phyloP scores from a whole-genome alignment of 2,329 filamentous ascomycete genomes.

The Penicillium sclerotigenum region DNA sequence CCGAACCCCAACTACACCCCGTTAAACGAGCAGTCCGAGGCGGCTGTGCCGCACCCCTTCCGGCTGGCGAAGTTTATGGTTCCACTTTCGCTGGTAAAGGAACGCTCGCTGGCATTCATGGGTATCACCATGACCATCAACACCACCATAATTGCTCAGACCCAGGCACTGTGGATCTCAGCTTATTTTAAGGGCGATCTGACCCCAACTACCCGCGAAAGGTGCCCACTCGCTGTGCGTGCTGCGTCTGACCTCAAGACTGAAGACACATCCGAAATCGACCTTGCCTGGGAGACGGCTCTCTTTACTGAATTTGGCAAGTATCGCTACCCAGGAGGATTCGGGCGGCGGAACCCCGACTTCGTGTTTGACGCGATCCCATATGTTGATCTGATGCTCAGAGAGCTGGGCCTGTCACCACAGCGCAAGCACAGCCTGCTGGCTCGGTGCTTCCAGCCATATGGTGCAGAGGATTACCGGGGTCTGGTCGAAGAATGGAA shows the following conservation, averaged over 20 bases:
- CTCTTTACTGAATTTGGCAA: conserved; percentile 66
- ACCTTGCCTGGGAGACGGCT: conserved; percentile 55
- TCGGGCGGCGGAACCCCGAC: conserved; percentile 55
- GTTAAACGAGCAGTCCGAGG: conserved; percentile 34
- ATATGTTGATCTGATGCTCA: conserved; percentile 66
- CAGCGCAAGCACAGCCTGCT: conserved; percentile 34
- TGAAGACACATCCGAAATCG: conserved; percentile 15
- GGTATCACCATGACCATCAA: conserved; percentile 49
- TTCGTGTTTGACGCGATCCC: conserved; percentile 74
- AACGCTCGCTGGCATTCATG: conserved; percentile 49
- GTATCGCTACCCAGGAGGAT: conserved; percentile 62
- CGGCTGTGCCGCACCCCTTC: conserved; percentile 45
- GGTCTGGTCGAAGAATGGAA: conserved; percentile 44
- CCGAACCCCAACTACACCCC: conserved; percentile 25
- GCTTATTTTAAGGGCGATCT: conserved; percentile 61
- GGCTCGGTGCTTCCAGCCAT: conserved; percentile 38
- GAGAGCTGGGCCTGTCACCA: conserved; percentile 61
- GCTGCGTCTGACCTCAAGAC: conserved; percentile 13
- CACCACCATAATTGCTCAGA: conserved; percentile 46
- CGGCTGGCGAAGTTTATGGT: conserved; percentile 49
- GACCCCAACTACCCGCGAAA: conserved; percentile 27
- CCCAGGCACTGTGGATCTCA: conserved; percentile 60
- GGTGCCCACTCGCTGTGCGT: conserved; percentile 20
- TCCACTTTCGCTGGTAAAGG: conserved; percentile 40
- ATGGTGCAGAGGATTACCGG: conserved; percentile 41